Evolutionary conservation across 2,329 filamentous ascomycete species (phyloP).

Genomic region (Diaporthe sp.): DNA sequence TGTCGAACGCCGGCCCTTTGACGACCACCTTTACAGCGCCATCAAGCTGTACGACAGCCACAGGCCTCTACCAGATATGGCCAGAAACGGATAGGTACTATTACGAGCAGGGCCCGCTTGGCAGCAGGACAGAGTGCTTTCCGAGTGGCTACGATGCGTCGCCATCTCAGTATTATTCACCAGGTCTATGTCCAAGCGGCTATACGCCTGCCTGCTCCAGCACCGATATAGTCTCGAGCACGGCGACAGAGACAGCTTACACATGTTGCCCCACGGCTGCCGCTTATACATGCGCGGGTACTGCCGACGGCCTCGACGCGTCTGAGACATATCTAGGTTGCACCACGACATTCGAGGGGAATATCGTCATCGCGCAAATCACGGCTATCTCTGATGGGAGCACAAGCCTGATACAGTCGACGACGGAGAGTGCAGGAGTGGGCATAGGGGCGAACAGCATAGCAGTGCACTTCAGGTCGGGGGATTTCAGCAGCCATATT

Average conservation of each 20-base stretch:
- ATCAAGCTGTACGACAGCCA: conserved; percentile 44
- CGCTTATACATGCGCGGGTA: conserved; percentile 44
- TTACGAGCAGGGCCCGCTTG: conserved; percentile 47
- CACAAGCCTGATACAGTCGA: conserved; percentile 16
- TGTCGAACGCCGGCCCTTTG: conserved; percentile 45
- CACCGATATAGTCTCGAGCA: conserved; percentile 37
- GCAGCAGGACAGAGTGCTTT: conserved; percentile 44
- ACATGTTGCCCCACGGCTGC: conserved; percentile 46
- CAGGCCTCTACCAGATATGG: conserved; percentile 47
- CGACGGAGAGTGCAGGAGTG: conserved; percentile 23
- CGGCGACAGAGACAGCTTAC: conserved; percentile 46
- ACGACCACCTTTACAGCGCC: conserved; percentile 48
- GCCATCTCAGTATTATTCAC: conserved; percentile 47
- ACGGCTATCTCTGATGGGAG: conserved; percentile 43
- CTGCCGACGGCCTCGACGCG: not conserved
- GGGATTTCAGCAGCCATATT: conserved; percentile 34
- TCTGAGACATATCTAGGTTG: conserved; percentile 42
- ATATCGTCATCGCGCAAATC: conserved; percentile 41
- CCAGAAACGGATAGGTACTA: conserved; percentile 39
- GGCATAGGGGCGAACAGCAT: conserved; percentile 36
- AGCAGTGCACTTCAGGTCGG: conserved; percentile 34
- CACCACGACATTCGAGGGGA: conserved; percentile 43
- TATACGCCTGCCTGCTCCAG: conserved; percentile 48
- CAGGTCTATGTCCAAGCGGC: conserved; percentile 46
- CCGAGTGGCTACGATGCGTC: conserved; percentile 45